A percentile compares a stretch with the other conserved stretches of the same genome.
Evolutionary conservation across 2,329 filamentous ascomycete species (phyloP).

Genomic region (Epichloe sylvatica): DNA sequence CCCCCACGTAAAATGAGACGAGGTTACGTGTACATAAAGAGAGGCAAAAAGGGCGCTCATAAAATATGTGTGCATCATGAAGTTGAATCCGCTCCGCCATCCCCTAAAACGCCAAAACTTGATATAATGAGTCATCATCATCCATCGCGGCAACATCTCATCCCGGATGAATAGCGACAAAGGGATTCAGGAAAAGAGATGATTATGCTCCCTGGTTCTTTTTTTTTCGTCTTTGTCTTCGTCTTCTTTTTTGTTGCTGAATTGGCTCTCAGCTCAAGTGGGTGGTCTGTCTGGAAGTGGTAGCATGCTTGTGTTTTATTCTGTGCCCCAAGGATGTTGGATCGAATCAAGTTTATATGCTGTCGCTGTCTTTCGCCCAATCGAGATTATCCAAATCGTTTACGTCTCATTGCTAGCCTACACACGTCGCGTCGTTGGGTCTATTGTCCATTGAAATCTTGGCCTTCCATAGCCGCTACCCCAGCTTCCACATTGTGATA

Average conservation of each 20-base stretch:
- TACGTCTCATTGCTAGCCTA: conserved; percentile 2
- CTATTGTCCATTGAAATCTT: conserved; percentile 23
- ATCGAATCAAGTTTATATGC: conserved; percentile 3
- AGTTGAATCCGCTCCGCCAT: conserved; percentile 6
- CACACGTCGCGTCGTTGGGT: conserved; percentile 2
- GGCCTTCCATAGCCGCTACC: conserved; percentile 24
- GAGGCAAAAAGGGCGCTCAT: not conserved
- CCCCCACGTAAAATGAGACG: not conserved
- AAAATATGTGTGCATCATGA: not conserved
- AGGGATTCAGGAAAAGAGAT: not conserved
- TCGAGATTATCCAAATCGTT: conserved; percentile 4
- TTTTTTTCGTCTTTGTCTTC: not conserved
- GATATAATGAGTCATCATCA: conserved; percentile 3
- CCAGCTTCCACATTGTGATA: conserved; percentile 80
- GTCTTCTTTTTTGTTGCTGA: not conserved
- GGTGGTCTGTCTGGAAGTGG: not conserved
- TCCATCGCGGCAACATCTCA: not conserved
- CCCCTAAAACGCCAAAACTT: conserved; percentile 18
- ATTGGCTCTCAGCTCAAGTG: too few species aligned
- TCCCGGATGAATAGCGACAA: not conserved
- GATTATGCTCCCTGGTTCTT: not conserved
- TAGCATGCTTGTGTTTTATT: not conserved
- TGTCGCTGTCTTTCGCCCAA: conserved; percentile 2
- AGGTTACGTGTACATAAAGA: not conserved
- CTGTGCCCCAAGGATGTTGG: not conserved